Conservation (phyloP, 2,329 filamentous ascomycete genomes). For the Ophiostoma sp. region DNA sequence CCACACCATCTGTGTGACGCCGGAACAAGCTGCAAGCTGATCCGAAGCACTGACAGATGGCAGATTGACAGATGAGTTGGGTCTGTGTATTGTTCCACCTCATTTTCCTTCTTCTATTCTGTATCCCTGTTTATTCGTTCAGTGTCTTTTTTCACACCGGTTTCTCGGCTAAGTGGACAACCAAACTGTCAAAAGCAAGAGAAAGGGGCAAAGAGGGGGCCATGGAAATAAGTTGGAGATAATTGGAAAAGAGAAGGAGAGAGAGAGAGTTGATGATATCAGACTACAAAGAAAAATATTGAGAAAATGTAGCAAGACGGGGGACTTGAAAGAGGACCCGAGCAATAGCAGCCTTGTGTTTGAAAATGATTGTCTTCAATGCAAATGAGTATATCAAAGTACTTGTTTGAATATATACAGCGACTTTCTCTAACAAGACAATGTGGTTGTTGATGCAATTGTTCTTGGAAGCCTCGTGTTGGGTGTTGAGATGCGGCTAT, state of each 20-base stretch:
- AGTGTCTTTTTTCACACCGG: background rate
- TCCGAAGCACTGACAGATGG: conserved; percentile 12
- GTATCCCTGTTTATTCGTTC: background rate
- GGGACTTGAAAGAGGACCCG: background rate
- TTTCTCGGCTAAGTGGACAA: conserved; percentile 18
- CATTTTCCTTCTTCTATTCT: background rate
- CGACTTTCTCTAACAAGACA: no score
- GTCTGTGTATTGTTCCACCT: background rate
- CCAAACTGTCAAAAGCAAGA: background rate
- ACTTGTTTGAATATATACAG: background rate
- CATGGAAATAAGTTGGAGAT: background rate
- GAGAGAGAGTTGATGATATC: background rate
- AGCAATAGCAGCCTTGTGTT: background rate
- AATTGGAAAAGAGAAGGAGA: background rate
- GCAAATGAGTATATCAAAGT: no score
- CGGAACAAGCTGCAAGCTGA: conserved; percentile 11
- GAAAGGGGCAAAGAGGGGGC: background rate
- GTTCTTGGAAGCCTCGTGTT: background rate
- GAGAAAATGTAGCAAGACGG: background rate
- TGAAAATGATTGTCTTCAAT: background rate
- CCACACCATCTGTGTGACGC: background rate
- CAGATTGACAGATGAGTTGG: background rate
- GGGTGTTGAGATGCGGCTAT: background rate
- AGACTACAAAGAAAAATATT: background rate
- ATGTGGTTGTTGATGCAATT: background rate